Base-by-base conservation (phyloP, 2,329 filamentous ascomycete species). In the Macrophomina pseudophaseolina region DNA sequence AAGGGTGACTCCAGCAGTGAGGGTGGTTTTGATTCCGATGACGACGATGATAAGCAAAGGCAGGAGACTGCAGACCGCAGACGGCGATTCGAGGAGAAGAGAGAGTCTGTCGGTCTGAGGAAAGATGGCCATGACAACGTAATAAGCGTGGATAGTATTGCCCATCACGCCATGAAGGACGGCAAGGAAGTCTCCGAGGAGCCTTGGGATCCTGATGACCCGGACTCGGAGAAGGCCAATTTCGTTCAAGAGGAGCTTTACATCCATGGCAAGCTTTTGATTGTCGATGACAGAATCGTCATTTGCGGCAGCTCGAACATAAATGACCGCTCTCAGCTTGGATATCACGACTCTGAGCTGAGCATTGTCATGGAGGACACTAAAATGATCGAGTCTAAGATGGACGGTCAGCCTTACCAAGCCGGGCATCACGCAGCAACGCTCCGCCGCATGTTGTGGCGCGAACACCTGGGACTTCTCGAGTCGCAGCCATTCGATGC, bases 221-320 rank as follows among this genome's bases (percentile, higher is more conserved):
- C 88, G 0, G 87, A 94, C 71, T 86, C 87, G 1, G 95, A 98
- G 77, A 90, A 93, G 66, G 86, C 90, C 64, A 92, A 96, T 75
- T 96, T 95, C 83, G 90, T 98, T 67, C 94, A 97, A 75, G 95
- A 99, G 76, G 94, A 99, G 78, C 86, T 98, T 1, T 99, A 99
- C 76, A 90, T 98, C 56, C 95, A 99, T 77, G 91, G 89, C 33
- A 99, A 98, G 81, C 85, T 97, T 64, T 85, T 95, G 71, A 94
- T 97, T 71, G 91, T 90, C 1, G 94, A 98, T 75, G 94, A 98
- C 77, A 88, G 89, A 64, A 86, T 93, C 56, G 93, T 91, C 1
- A 88, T 97, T 64, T 95, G 93, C 75, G 93, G 93, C 18, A 93
- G 90, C 32, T 92, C 91, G 70, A 98, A 97, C 78, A 85, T 97